Percentiles rank a stretch among this genome's conserved stretches.
phyloP scores from a whole-genome alignment of 768 basidiomycete genomes.

The Polyporus arcularius region DNA sequence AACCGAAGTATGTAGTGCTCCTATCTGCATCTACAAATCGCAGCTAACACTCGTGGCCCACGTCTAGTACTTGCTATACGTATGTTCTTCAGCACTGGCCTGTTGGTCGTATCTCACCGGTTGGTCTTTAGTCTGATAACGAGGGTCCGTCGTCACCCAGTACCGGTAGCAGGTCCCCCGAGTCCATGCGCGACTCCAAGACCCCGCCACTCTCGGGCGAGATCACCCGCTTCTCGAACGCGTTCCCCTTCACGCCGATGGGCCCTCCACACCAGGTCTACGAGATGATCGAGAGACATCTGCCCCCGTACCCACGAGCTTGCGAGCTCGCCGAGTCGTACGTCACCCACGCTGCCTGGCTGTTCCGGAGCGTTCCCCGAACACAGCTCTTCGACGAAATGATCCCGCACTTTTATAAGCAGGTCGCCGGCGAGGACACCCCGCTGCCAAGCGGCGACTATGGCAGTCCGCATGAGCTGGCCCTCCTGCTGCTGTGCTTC shows the following conservation, averaged over 20 bases:
- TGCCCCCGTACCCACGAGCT: conserved; percentile 56
- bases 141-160: conserved; percentile 19
- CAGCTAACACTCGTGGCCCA: conserved; percentile 5
- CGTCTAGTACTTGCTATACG: conserved; percentile 23
- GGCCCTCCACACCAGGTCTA: conserved; percentile 49
- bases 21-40: not conserved
- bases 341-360: conserved; percentile 50
- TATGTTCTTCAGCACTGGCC: conserved; percentile 3
- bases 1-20: conserved; percentile 52
- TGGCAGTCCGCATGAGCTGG: conserved; percentile 38
- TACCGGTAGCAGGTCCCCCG: conserved; percentile 26
- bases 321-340: conserved; percentile 46
- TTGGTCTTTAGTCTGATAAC: conserved; percentile 16
- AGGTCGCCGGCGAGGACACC: conserved; percentile 24
- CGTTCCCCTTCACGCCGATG: conserved; percentile 67
- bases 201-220: conserved; percentile 34
- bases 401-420: conserved; percentile 56
- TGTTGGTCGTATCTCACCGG: conserved; percentile 2
- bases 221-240: conserved; percentile 51
- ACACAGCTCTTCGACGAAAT: conserved; percentile 66
- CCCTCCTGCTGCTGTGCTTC: conserved; percentile 33
- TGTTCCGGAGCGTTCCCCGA: conserved; percentile 49
- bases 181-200: conserved; percentile 30
- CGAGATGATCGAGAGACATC: conserved; percentile 51
- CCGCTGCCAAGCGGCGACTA: conserved; percentile 31